phyloP scores from a whole-genome alignment of 306 rosid genomes.

The Fragaria vesca region DNA sequence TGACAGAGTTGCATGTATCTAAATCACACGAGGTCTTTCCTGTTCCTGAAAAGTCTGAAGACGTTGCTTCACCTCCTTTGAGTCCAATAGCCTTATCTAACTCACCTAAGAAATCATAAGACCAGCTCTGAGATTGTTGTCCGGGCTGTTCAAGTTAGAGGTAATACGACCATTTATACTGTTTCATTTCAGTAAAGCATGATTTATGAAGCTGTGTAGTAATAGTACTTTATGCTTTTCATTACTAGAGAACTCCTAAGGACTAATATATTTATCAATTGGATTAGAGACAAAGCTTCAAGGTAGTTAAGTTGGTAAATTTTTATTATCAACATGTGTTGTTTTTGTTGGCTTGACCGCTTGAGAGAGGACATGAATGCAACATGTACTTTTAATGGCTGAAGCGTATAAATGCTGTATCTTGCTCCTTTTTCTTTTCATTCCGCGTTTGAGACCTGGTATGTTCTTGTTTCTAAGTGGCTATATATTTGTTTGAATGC shows the following conservation, averaged over 20 bases:
- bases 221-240: neutral
- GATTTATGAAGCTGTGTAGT: neutral
- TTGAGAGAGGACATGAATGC: neutral
- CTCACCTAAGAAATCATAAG: conserved; percentile 38
- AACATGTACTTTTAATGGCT: neutral
- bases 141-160: conserved; percentile 43
- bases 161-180: conserved; percentile 41
- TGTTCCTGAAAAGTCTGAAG: conserved; percentile 38
- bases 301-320: neutral
- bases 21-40: conserved; percentile 47
- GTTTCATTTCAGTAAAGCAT: neutral
- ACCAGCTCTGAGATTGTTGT: conserved; percentile 38
- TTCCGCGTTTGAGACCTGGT: neutral
- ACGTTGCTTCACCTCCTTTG: conserved; percentile 62
- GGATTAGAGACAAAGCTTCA: neutral
- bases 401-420: neutral
- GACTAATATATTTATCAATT: neutral
- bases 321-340: neutral
- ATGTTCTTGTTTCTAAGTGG: conserved; percentile 16
- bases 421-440: neutral
- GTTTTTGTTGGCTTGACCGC: neutral
- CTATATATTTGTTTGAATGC: conserved; percentile 31
- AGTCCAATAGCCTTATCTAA: conserved; percentile 57
- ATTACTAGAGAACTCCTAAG: neutral
- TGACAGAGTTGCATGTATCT: conserved; percentile 39